Evolutionary conservation across 768 basidiomycete genomes (phyloP).

Genomic region (Tylopilus plumbeoviolaceoides): DNA sequence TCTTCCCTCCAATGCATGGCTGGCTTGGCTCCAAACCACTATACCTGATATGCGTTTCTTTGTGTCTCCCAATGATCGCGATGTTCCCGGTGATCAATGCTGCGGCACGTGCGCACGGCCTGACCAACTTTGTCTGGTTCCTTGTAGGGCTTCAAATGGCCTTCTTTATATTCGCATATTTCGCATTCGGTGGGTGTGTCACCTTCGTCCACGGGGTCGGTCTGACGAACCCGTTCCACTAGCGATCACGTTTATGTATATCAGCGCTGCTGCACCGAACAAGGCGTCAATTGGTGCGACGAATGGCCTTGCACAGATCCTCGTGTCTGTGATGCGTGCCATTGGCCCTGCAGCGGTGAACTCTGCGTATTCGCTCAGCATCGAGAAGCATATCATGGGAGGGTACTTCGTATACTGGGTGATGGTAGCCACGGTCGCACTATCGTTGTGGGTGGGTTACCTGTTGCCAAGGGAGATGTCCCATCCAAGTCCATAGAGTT

Average conservation of each 20-base stretch:
- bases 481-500: neutral
- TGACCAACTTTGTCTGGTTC: constrained; percentile 43
- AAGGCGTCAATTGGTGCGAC: constrained; percentile 65
- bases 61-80: constrained; percentile 43
- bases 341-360: constrained; percentile 25
- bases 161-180: constrained; percentile 41
- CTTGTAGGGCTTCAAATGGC: constrained; percentile 47
- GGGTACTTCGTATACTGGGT: constrained; percentile 54
- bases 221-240: neutral
- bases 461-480: constrained; percentile 31
- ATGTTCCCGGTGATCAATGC: constrained; percentile 42
- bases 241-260: constrained; percentile 70
- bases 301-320: constrained; percentile 47
- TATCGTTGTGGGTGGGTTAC: constrained; percentile 29
- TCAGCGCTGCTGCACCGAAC: constrained; percentile 64
- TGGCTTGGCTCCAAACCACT: constrained; percentile 55
- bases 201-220: neutral
- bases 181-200: constrained; percentile 51
- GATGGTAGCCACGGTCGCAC: constrained; percentile 27
- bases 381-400: constrained; percentile 39
- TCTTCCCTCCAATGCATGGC: constrained; percentile 45
- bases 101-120: constrained; percentile 35
- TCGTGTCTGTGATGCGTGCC: constrained; percentile 29
- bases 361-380: constrained; percentile 25
- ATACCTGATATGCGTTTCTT: constrained; percentile 47